These are phyloP conservation scores for Rhodosporidiobolus odoratus DNA, from an alignment of 768 basidiomycete species.

Conservation along the genomic window DNA sequence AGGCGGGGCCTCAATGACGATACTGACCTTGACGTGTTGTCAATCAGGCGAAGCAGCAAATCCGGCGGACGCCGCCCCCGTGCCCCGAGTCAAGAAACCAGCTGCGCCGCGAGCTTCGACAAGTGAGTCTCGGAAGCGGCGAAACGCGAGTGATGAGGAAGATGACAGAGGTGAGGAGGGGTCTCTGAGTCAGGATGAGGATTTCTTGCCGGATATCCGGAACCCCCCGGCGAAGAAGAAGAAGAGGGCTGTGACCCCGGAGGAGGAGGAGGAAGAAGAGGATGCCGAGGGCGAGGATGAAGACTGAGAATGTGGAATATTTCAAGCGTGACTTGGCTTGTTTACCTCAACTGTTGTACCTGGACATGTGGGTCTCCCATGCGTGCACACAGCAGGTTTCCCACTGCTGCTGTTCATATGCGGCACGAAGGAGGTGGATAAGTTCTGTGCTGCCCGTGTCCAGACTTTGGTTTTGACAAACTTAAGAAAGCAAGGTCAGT, in stretches of 20 bases:
- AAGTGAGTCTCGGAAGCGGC: conserved; percentile 1
- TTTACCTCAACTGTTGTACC: too few relatives aligned
- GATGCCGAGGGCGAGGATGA: not conserved
- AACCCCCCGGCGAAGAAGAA: not conserved
- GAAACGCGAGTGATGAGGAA: not conserved
- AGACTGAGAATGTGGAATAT: not conserved
- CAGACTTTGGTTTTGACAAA: too few relatives aligned
- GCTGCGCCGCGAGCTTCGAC: not conserved
- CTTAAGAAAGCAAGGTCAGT: too few relatives aligned
- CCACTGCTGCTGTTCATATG: too few relatives aligned
- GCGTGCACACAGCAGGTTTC: too few relatives aligned
- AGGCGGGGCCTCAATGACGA: not conserved
- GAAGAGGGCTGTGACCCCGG: not conserved
- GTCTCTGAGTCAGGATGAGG: conserved; percentile 4
- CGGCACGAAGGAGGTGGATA: too few relatives aligned
- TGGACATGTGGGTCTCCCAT: too few relatives aligned
- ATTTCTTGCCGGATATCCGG: conserved; percentile 15
- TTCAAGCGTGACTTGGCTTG: too few relatives aligned
- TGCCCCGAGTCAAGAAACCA: not conserved
- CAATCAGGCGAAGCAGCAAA: conserved; percentile 12
- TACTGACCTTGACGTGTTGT: not conserved
- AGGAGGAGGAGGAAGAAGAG: conserved; percentile 6
- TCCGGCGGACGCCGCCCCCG: not conserved
- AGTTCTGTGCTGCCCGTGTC: too few relatives aligned
- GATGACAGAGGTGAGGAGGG: conserved; percentile 5